Conservation (phyloP, 202 grass and related monocot species). For the Carex arenaria region DNA sequence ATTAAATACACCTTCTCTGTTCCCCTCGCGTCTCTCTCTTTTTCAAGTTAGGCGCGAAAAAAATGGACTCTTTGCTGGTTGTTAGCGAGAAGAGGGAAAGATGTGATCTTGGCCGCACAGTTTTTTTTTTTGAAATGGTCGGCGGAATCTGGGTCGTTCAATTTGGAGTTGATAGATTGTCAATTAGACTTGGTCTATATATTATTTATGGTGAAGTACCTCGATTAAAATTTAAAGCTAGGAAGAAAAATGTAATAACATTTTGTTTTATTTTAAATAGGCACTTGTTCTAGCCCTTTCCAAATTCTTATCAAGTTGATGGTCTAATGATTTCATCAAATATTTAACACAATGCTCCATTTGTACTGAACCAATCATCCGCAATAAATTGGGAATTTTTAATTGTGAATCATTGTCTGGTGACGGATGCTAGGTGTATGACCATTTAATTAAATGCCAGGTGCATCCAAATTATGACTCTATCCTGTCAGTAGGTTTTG, state of each 20-base stretch:
- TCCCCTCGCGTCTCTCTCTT: not conserved
- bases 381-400: not conserved
- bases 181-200: not conserved
- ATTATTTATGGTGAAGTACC: not conserved
- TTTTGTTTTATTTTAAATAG: not conserved
- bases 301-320: not conserved
- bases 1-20: conserved; percentile 11
- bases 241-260: not conserved
- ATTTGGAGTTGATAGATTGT: not conserved
- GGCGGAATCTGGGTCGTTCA: not conserved
- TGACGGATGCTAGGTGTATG: not conserved
- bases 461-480: not conserved
- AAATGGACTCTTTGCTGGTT: conserved; percentile 2
- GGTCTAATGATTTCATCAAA: not conserved
- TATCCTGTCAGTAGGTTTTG: not conserved
- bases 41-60: conserved; percentile 24
- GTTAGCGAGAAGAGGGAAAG: conserved; percentile 24
- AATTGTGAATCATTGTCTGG: not conserved
- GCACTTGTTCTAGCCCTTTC: no score
- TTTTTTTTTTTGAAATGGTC: not conserved
- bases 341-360: not conserved
- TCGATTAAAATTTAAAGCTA: not conserved
- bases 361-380: not conserved
- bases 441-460: not conserved
- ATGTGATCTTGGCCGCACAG: not conserved